phyloP scores from a whole-genome alignment of 75 land plant species.

The Chamaecyparis obtusa region DNA sequence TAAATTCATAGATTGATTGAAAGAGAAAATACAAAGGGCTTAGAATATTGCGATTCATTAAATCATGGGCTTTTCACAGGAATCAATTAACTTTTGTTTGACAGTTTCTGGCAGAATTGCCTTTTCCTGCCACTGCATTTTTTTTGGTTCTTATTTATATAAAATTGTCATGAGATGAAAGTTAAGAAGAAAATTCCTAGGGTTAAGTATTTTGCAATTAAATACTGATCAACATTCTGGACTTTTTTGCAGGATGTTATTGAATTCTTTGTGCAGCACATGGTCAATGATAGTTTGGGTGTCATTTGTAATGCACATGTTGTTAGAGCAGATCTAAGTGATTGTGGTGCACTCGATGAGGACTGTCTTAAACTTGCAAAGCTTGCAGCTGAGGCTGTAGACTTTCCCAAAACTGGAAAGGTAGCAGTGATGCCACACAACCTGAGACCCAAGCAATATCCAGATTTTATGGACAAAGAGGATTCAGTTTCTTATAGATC shows the following conservation, averaged over 20 bases:
- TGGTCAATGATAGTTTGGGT: slow-evolving; percentile 83
- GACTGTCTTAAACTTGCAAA: slow-evolving; percentile 35
- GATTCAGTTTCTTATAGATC: slow-evolving; percentile 11
- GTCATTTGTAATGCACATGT: slow-evolving; percentile 91
- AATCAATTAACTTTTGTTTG: not conserved
- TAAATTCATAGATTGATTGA: not conserved
- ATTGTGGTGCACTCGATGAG: slow-evolving; percentile 65
- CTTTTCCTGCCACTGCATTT: not conserved
- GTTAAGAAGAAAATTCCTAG: not conserved
- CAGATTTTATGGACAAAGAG: slow-evolving; percentile 92
- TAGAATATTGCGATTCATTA: not conserved
- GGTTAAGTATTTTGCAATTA: not conserved
- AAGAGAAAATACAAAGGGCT: not conserved
- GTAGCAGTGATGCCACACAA: slow-evolving; percentile 61
- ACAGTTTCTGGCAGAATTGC: not conserved
- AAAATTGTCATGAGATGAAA: not conserved
- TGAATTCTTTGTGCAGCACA: slow-evolving; percentile 68
- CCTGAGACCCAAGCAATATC: slow-evolving; percentile 67
- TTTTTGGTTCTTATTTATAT: not conserved
- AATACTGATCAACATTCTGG: not conserved
- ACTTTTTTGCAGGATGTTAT: slow-evolving; percentile 65
- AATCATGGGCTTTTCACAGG: not conserved
- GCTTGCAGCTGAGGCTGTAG: slow-evolving; percentile 86
- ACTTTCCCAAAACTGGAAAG: slow-evolving; percentile 92
- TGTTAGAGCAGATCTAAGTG: slow-evolving; percentile 87